Evolutionary conservation across 495 filamentous ascomycete genomes (phyloP).

Genomic region (Annulohypoxylon bovei): DNA sequence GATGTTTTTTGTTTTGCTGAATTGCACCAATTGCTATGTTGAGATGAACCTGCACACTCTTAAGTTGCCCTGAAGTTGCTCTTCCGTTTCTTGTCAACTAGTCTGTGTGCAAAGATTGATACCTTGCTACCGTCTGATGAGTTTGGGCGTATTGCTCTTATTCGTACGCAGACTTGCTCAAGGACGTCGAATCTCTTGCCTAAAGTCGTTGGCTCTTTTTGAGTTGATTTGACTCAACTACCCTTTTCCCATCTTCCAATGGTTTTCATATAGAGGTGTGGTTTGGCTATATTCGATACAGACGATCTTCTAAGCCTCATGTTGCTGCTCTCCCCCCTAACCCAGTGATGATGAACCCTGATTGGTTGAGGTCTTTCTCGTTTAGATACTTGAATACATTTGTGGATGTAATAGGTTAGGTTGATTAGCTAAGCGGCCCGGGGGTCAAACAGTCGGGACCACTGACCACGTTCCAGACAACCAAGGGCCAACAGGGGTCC

Average conservation of each 20-base stretch:
- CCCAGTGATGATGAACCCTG: not conserved
- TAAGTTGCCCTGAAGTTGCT: conserved; percentile 84
- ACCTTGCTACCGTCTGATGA: conserved; percentile 48
- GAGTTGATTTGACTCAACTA: conserved; percentile 15
- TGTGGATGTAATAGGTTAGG: not conserved
- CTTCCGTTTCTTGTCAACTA: conserved; percentile 86
- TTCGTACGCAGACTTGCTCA: conserved; percentile 38
- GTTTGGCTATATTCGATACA: conserved; percentile 35
- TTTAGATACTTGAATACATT: not conserved
- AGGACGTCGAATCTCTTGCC: conserved; percentile 42
- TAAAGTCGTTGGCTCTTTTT: conserved; percentile 25
- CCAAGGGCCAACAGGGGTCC: conserved; percentile 19
- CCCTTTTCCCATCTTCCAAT: conserved; percentile 26
- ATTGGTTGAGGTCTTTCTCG: not conserved
- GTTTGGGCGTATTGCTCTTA: conserved; percentile 55
- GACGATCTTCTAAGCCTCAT: not conserved
- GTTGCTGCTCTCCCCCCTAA: not conserved
- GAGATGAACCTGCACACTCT: conserved; percentile 73
- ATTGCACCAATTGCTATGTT: conserved; percentile 5
- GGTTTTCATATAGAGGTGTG: conserved; percentile 25
- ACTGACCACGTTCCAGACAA: conserved; percentile 1
- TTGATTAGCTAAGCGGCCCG: not conserved
- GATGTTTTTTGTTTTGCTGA: not conserved
- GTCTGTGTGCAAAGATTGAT: conserved; percentile 92
- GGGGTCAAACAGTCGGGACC: not conserved